These are phyloP conservation scores for Pilaira anomala DNA, from an alignment of 192 early-diverging fungal species.

Conservation along the genomic window DNA sequence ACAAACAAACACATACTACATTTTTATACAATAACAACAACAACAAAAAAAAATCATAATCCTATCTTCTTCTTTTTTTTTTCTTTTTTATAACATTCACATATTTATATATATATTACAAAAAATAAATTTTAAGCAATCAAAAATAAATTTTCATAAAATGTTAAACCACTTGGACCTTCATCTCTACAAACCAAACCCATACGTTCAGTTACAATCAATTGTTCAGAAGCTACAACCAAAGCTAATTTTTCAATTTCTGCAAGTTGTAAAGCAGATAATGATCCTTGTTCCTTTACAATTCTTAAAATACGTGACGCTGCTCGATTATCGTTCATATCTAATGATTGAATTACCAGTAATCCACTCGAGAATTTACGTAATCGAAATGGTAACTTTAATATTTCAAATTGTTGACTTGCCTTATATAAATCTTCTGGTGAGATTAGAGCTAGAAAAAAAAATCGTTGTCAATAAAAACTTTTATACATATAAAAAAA, in stretches of 20 bases:
- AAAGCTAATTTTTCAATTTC: conserved; percentile 55
- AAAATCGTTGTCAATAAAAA: too few species aligned
- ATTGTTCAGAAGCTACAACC: conserved; percentile 61
- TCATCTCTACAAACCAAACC: conserved; percentile 88
- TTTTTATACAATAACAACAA: neutral
- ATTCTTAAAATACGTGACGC: conserved; percentile 53
- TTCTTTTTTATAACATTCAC: neutral
- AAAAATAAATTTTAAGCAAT: neutral
- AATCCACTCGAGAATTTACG: conserved; percentile 81
- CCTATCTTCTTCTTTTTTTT: too few species aligned
- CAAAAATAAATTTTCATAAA: conserved; percentile 72
- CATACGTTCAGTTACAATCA: conserved; percentile 74
- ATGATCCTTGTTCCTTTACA: conserved; percentile 41
- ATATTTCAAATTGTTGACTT: conserved; percentile 60
- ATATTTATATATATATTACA: too few species aligned
- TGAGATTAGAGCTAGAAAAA: conserved; percentile 73
- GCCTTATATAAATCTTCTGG: conserved; percentile 89
- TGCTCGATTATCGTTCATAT: conserved; percentile 66
- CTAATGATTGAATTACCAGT: conserved; percentile 66
- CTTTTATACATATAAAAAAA: neutral
- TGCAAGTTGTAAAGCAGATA: conserved; percentile 74
- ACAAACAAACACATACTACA: neutral
- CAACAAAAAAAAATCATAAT: neutral
- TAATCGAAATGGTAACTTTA: conserved; percentile 72
- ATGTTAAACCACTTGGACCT: conserved; percentile 77